These are phyloP conservation scores for Lipomyces sp. DNA, from an alignment of 805 yeast species.

Conservation along the genomic window DNA sequence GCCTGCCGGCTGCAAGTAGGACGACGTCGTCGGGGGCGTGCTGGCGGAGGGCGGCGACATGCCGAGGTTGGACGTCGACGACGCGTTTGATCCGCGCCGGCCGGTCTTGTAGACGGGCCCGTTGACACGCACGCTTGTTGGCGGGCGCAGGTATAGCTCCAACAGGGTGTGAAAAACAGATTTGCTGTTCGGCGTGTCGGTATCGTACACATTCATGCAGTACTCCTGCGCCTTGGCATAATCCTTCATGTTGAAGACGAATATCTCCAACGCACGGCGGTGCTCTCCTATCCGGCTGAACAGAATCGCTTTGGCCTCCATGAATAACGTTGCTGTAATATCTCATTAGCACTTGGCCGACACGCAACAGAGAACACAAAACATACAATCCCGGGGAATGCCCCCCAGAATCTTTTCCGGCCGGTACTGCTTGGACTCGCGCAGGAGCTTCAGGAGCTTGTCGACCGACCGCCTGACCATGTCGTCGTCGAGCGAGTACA, in stretches of 20 bases:
- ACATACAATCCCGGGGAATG: conserved; percentile 30
- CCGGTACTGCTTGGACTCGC: conserved; percentile 40
- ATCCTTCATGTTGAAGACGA: conserved; percentile 56
- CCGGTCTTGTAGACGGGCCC: neutral
- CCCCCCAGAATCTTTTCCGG: conserved; percentile 40
- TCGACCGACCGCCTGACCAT: conserved; percentile 26
- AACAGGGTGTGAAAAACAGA: conserved; percentile 48
- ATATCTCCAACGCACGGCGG: conserved; percentile 58
- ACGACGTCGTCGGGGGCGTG: neutral
- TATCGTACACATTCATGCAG: conserved; percentile 49
- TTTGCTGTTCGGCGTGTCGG: conserved; percentile 42
- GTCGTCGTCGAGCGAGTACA: conserved; percentile 15
- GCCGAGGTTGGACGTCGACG: neutral
- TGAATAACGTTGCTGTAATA: conserved; percentile 9
- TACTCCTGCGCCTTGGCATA: conserved; percentile 57
- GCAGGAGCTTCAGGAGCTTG: conserved; percentile 41
- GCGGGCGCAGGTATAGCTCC: conserved; percentile 40
- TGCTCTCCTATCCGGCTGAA: conserved; percentile 59
- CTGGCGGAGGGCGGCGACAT: conserved; percentile 3
- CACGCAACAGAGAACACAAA: conserved; percentile 12
- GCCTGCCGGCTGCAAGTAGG: conserved; percentile 4
- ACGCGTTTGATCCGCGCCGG: conserved; percentile 6
- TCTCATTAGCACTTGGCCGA: neutral
- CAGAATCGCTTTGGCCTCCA: conserved; percentile 55
- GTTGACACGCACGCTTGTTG: conserved; percentile 2